phyloP scores from a whole-genome alignment of 495 filamentous ascomycete genomes.

The Astrothelium subdiscretum region DNA sequence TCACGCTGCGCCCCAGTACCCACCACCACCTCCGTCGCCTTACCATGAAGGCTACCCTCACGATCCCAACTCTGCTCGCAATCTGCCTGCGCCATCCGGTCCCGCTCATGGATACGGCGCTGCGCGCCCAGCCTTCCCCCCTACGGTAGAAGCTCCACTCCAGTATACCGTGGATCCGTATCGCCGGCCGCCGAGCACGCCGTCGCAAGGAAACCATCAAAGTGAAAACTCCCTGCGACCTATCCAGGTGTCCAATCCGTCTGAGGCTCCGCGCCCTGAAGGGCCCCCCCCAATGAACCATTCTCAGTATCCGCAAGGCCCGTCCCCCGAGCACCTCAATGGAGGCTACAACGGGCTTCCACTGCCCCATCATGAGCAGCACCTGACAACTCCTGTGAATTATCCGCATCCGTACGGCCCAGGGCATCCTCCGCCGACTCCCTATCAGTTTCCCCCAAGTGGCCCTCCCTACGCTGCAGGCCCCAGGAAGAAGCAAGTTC shows the following conservation, averaged over 20 bases:
- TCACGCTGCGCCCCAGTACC: slow-evolving; percentile 11
- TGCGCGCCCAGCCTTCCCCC: not conserved
- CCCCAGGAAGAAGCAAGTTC: slow-evolving; percentile 25
- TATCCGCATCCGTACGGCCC: slow-evolving; percentile 11
- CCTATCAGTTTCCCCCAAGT: not conserved
- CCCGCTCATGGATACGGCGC: not conserved
- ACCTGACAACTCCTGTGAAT: not conserved
- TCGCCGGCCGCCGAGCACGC: not conserved
- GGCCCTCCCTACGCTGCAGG: not conserved
- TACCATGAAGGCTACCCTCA: slow-evolving; percentile 4
- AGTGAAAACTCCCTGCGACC: not conserved
- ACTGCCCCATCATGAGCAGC: slow-evolving; percentile 2
- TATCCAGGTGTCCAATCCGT: not conserved
- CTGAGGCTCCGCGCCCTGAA: not conserved
- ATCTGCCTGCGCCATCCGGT: not conserved
- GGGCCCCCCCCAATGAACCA: not conserved
- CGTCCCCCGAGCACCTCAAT: not conserved
- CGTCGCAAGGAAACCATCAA: not conserved
- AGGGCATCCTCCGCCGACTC: not conserved
- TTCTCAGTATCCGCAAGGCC: not conserved
- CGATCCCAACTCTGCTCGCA: not conserved
- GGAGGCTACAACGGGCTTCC: slow-evolving; percentile 4
- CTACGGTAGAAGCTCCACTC: not conserved
- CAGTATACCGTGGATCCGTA: not conserved
- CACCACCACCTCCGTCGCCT: slow-evolving; percentile 3